These are phyloP conservation scores for Taxillus chinensis DNA, from an alignment of 164 flowering plant species.

Conservation along the genomic window DNA sequence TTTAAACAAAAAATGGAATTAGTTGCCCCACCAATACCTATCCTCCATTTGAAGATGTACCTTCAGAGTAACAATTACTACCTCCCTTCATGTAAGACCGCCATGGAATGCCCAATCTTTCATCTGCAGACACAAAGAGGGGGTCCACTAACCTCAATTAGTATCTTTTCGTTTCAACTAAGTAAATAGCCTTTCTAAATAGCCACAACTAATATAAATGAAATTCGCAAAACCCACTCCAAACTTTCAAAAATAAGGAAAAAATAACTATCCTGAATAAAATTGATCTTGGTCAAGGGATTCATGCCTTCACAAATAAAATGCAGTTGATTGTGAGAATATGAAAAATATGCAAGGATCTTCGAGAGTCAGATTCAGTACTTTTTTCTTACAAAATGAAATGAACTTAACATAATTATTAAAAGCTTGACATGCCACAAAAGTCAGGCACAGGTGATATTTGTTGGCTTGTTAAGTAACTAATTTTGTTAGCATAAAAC, in stretches of 20 bases:
- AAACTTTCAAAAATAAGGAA: too few species aligned
- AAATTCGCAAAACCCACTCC: background rate
- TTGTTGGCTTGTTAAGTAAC: background rate
- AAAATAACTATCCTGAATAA: too few species aligned
- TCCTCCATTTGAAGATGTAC: conserved; percentile 8
- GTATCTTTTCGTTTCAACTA: background rate
- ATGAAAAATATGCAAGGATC: too few species aligned
- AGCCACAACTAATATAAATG: background rate
- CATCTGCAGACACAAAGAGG: conserved; percentile 21
- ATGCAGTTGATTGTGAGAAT: too few species aligned
- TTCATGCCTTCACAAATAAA: too few species aligned
- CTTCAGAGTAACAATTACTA: conserved; percentile 13
- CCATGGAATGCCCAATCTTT: conserved; percentile 16
- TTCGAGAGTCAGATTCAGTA: too few species aligned
- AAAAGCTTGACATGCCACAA: too few species aligned
- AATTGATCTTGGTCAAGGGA: too few species aligned
- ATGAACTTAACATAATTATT: too few species aligned
- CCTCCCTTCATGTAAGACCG: conserved; percentile 12
- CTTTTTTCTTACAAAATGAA: too few species aligned
- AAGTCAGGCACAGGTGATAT: too few species aligned
- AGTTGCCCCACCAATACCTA: conserved; percentile 9
- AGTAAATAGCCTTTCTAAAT: background rate
- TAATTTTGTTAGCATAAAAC: background rate
- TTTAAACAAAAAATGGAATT: conserved; percentile 8
- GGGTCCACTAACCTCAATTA: background rate